Evolutionary conservation across 2,329 filamentous ascomycete species (phyloP), one percentile per base, ranked within the genome.

Genomic region (Aureobasidium subglaciale): DNA sequence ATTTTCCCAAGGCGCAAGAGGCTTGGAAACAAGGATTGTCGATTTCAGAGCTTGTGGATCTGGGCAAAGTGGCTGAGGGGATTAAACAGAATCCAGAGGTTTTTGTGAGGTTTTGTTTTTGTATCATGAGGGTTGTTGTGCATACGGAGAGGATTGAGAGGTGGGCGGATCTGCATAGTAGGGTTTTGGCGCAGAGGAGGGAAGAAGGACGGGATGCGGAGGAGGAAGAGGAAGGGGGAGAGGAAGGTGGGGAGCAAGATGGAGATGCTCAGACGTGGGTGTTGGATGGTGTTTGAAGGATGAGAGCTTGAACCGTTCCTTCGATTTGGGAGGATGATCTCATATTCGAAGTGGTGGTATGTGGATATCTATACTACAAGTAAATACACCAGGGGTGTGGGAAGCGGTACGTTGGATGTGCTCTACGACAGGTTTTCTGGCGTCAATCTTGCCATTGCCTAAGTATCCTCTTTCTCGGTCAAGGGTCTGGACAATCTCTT

Each of bases 321-420:
- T 29, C 24, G 24, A 43, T 8, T 38, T 38, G 15, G 13, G 8
- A 16, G 40, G 6, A 10, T 27, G 7, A 2, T 7, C 16, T 53
- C 25, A 54, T 43, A 34, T 43, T 42, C 18, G 32, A 35, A 49
- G 11, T 27, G 48, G 24, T 15, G 56, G 41, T 35, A 57, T 29
- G 13, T 32, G 61, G 34, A 84, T 73, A 66, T 84, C 81, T 63
- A 83, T 74, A n/a, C 84, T 80, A 60, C 75, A 81, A 69, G 84
- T 81, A 70, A 80, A 74, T 2, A 84, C 77, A 1, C 81, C 81
- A 4, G 82, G 81, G 32, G 80, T 80, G 68, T 81, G 84, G 50
- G 77, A 81, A 68, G 84, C 84, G 42, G 84, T 79, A 55, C 69
- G 67, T 61, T 78, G 74, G 40, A 78, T 66, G 61, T 78, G 70